These are phyloP conservation scores for Colletotrichum cordylinicola DNA, from an alignment of 2,329 filamentous ascomycete genomes.

Conservation along the genomic window DNA sequence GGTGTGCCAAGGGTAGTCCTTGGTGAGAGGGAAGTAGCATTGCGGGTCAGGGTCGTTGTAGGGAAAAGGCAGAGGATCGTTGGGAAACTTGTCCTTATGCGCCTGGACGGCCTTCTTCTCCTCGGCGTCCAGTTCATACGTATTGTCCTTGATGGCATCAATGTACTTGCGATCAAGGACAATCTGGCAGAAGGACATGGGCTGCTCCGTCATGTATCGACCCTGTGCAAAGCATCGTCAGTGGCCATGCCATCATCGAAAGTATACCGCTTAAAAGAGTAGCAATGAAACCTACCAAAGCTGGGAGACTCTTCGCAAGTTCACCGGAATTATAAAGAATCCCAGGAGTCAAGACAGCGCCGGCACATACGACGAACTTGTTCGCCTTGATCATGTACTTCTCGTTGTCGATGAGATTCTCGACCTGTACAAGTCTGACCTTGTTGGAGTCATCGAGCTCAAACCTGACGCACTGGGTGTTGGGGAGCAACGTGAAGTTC, in stretches of 20 bases:
- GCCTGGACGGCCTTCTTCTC: neutral
- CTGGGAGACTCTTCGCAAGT: neutral
- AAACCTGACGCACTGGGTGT: neutral
- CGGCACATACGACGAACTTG: neutral
- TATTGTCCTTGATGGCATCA: neutral
- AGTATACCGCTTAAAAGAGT: neutral
- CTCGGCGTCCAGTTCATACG: neutral
- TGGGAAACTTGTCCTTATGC: neutral
- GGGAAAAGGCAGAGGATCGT: neutral
- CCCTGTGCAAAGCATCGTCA: neutral
- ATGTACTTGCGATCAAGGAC: neutral
- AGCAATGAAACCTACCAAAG: neutral
- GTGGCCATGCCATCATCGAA: accelerated
- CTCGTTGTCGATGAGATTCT: neutral
- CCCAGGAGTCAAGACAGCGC: neutral
- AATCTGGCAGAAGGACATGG: neutral
- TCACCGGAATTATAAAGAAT: neutral
- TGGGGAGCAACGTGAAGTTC: neutral
- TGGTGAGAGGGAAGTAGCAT: neutral
- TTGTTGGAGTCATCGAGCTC: neutral
- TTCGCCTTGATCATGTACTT: neutral
- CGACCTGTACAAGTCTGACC: neutral
- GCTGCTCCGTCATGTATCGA: neutral
- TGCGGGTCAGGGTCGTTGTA: neutral
- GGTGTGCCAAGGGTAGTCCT: neutral